Percentiles rank a stretch among this genome's conserved stretches.
Evolutionary conservation across 176 grass and related monocot species (phyloP).

Genomic region (Triticum monococcum): DNA sequence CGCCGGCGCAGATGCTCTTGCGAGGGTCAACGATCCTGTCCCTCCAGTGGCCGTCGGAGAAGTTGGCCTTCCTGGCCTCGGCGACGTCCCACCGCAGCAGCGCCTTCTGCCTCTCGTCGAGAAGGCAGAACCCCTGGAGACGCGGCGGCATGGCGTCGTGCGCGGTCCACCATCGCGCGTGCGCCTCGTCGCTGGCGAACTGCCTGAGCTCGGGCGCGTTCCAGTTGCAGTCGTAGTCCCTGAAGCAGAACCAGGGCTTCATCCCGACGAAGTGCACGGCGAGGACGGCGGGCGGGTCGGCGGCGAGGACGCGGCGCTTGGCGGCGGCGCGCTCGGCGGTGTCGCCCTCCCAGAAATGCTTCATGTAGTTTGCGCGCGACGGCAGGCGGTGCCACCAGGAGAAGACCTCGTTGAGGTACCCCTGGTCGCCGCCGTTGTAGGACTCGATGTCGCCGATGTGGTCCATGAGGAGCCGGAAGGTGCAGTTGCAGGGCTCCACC

Average conservation of each 20-base stretch:
- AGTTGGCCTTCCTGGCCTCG: slow-evolving; percentile 34
- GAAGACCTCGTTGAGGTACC: slow-evolving; percentile 65
- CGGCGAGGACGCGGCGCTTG: slow-evolving; percentile 23
- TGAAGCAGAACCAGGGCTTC: slow-evolving; percentile 67
- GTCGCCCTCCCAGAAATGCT: slow-evolving; percentile 58
- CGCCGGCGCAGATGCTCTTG: slow-evolving; percentile 31
- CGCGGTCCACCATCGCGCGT: slow-evolving; percentile 52
- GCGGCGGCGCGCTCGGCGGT: slow-evolving; percentile 3
- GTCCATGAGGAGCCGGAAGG: slow-evolving; percentile 41
- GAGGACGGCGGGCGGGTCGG: slow-evolving; percentile 46
- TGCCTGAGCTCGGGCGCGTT: slow-evolving; percentile 37
- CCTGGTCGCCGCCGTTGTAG: slow-evolving; percentile 67
- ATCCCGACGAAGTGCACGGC: slow-evolving; percentile 61
- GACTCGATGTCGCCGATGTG: slow-evolving; percentile 47
- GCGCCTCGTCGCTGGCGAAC: slow-evolving; percentile 66
- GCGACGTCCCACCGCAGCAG: slow-evolving; percentile 42
- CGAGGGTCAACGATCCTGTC: slow-evolving; percentile 33
- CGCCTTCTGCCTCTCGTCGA: slow-evolving; percentile 52
- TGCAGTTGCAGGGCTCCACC: slow-evolving; percentile 58
- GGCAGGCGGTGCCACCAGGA: slow-evolving; percentile 65
- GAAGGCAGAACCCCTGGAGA: slow-evolving; percentile 38
- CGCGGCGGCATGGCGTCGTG: slow-evolving; percentile 42
- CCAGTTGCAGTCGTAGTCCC: slow-evolving; percentile 77
- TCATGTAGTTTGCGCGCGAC: slow-evolving; percentile 55
- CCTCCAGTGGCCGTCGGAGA: slow-evolving; percentile 36